Evolutionary conservation across 1,284 basidiomycete genomes (phyloP), one percentile per base, ranked within the genome.

Genomic region (Irpex rosettiformis): DNA sequence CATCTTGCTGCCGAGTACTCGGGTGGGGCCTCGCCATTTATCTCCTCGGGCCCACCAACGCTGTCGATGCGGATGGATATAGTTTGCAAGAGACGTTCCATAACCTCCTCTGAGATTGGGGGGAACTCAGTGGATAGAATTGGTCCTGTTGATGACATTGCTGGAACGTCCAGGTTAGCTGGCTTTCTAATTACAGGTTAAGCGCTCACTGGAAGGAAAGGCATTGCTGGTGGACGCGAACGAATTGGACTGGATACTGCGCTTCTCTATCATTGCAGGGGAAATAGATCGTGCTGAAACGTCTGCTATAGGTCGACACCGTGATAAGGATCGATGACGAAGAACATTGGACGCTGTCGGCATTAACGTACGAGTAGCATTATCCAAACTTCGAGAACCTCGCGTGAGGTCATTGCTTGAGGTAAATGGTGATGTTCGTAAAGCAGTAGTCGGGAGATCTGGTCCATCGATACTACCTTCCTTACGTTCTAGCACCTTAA

Each of bases 51-150:
- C 2, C 33, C 33, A 11, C 13, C 33, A 11, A 40, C 33, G n/a
- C 33, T 40, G 16, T 58, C 58, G 22, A 58, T 58, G 18, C 58
- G 58, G 22, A 55, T 53, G 8, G 58, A 45, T n/a, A 58, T 25
- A 11, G 43, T 47, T 42, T 55, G 58, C 30, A 47, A 40, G 6
- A 58, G 22, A 24, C 52, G 58, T 16, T 58, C 58, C 10, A 58
- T 47, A 10, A 58, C 53, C 24, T 58, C 58, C 6, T 54, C 53
- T 27, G 53, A 27, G 30, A 55, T 55, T 8, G 58, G 54, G n/a
- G 33, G 33, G 33, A 40, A 40, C 11, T 40, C 33, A 11, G 33
- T n/a, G 2, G 11, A 13, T 40, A 3, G 33, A 40, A 40, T n/a
- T 40, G 33, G 33, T 11, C 33, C n/a, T 13, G 33, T n/a, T n/a